A percentile compares a stretch with the other conserved stretches of the same genome.
Evolutionary conservation across 2,329 filamentous ascomycete genomes (phyloP).

Genomic region (Colletotrichum incanum): DNA sequence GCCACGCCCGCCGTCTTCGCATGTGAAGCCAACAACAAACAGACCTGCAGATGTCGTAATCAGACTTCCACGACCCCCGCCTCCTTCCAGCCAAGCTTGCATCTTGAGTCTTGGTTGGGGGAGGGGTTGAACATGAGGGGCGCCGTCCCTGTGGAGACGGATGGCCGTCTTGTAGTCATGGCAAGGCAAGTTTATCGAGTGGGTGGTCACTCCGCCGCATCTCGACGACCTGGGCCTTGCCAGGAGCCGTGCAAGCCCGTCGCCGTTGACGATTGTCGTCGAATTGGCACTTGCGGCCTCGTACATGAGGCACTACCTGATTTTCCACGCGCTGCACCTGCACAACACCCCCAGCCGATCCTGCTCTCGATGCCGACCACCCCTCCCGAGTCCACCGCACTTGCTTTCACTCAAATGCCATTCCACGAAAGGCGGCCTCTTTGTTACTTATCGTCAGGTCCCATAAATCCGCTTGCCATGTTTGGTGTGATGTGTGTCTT

Average conservation of each 20-base stretch:
- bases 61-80: conserved; percentile 24
- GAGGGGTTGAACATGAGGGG: conserved; percentile 35
- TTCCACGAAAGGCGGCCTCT: conserved; percentile 31
- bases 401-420: conserved; percentile 17
- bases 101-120: conserved; percentile 19
- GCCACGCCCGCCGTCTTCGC: conserved; percentile 23
- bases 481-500: conserved; percentile 15
- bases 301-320: conserved; percentile 35
- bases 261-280: conserved; percentile 4
- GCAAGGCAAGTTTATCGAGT: conserved; percentile 1
- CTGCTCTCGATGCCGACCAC: conserved; percentile 13
- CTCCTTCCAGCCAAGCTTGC: conserved; percentile 34
- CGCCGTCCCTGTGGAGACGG: conserved; percentile 14
- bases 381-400: background rate
- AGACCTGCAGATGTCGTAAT: conserved; percentile 35
- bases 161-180: background rate
- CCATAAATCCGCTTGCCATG: conserved; percentile 2
- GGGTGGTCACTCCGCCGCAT: conserved; percentile 2
- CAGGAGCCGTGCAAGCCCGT: background rate
- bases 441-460: conserved; percentile 29
- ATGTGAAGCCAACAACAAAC: conserved; percentile 32
- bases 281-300: conserved; percentile 15
- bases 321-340: conserved; percentile 28
- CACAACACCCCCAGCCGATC: conserved; percentile 26
- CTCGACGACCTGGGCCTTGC: background rate